Evolutionary conservation across 331 rosid species (phyloP).

Genomic region (Telfairia occidentalis): DNA sequence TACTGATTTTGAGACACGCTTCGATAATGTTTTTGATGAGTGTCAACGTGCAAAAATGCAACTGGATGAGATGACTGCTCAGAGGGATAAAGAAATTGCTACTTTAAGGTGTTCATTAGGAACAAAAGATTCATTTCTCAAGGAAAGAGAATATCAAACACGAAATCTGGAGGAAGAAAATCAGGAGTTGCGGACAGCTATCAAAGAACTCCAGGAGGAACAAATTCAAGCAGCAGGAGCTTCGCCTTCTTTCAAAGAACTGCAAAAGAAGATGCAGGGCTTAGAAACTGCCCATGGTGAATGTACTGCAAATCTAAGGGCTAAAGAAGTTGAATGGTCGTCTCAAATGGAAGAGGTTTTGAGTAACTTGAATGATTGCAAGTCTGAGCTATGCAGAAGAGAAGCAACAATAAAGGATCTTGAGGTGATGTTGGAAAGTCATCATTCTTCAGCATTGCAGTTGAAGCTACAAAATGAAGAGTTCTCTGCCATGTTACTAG

Average conservation of each 20-base stretch:
- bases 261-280: slow-evolving; percentile 40
- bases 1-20: slow-evolving; percentile 33
- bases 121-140: slow-evolving; percentile 38
- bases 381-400: slow-evolving; percentile 29
- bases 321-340: slow-evolving; percentile 48
- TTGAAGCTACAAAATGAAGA: slow-evolving; percentile 63
- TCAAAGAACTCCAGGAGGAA: slow-evolving; percentile 63
- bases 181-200: slow-evolving; percentile 35
- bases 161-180: slow-evolving; percentile 58
- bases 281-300: slow-evolving; percentile 34
- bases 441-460: slow-evolving; percentile 30
- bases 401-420: slow-evolving; percentile 34
- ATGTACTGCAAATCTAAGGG: slow-evolving; percentile 29
- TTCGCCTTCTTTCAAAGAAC: slow-evolving; percentile 44
- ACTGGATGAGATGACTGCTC: slow-evolving; percentile 30
- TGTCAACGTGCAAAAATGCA: slow-evolving; percentile 29
- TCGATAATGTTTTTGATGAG: slow-evolving; percentile 28
- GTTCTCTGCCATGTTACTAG: slow-evolving; percentile 45
- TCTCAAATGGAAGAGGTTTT: slow-evolving; percentile 28
- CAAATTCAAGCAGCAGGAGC: slow-evolving; percentile 53
- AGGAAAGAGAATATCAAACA: slow-evolving; percentile 43
- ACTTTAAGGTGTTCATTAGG: slow-evolving; percentile 41
- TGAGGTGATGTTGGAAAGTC: slow-evolving; percentile 39
- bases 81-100: slow-evolving; percentile 46
- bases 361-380: slow-evolving; percentile 26